Percentiles rank a stretch among this genome's conserved stretches.
Conservation (phyloP, 2,329 filamentous ascomycete genomes). For the Colletotrichum incanum region DNA sequence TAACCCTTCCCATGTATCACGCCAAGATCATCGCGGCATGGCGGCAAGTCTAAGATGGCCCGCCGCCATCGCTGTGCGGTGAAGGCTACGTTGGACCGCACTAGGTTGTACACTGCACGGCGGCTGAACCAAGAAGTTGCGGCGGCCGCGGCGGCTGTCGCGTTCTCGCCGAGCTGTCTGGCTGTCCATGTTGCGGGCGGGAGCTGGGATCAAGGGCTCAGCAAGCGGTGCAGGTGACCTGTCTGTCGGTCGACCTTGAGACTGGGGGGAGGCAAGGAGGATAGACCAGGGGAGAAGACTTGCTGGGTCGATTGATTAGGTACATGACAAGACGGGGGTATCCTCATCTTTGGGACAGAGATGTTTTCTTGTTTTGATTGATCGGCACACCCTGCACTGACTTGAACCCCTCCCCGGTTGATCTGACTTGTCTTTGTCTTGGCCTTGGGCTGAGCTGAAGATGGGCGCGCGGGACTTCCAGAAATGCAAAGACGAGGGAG, state of each 20-base stretch:
- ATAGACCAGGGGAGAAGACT: background rate
- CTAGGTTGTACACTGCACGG: slow-evolving; percentile 1
- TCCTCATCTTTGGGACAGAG: slow-evolving; percentile 57
- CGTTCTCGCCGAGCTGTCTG: background rate
- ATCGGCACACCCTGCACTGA: background rate
- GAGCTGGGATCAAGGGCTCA: slow-evolving; percentile 26
- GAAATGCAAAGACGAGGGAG: background rate
- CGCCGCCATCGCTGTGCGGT: slow-evolving; percentile 11
- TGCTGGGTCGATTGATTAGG: slow-evolving; percentile 2
- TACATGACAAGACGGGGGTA: slow-evolving; percentile 62
- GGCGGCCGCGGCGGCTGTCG: slow-evolving; percentile 11
- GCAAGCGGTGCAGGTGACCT: slow-evolving; percentile 20
- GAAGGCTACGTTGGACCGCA: background rate
- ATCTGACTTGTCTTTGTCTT: slow-evolving; percentile 1
- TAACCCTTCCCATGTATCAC: slow-evolving; percentile 1
- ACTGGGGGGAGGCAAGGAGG: background rate
- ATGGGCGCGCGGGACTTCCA: slow-evolving; percentile 1
- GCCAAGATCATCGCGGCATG: slow-evolving; percentile 29
- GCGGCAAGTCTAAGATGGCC: slow-evolving; percentile 32
- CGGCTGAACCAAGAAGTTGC: slow-evolving; percentile 3
- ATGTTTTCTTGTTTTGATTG: slow-evolving; percentile 10
- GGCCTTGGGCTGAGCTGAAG: background rate
- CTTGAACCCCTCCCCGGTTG: background rate
- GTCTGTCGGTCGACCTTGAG: slow-evolving; percentile 2
- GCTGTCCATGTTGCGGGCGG: slow-evolving; percentile 18